Conservation (phyloP, 169 alveolate genomes). For the Plasmodium relictum region DNA sequence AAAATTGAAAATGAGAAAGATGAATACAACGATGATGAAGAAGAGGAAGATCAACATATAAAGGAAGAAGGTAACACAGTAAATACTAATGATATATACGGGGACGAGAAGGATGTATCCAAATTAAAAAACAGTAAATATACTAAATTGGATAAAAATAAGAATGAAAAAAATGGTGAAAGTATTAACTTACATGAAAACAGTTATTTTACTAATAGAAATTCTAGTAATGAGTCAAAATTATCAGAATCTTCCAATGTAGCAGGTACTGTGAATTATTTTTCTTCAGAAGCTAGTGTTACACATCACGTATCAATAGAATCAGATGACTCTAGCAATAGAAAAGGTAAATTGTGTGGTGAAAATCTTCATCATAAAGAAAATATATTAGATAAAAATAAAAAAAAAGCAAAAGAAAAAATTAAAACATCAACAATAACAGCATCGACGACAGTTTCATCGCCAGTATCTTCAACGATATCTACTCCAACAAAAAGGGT, state of each 20-base stretch:
- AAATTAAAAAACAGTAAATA: constrained; percentile 42
- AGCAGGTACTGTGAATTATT: background rate
- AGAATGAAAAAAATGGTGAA: background rate
- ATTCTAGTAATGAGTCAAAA: background rate
- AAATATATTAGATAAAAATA: background rate
- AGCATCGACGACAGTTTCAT: constrained; percentile 1
- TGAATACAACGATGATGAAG: constrained; percentile 83
- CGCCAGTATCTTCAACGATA: constrained; percentile 3
- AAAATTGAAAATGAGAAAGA: constrained; percentile 80
- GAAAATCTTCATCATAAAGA: background rate
- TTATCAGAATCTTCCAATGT: background rate
- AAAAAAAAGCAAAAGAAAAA: background rate
- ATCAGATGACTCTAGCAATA: background rate
- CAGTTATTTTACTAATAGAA: background rate
- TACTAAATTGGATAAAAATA: constrained; percentile 20
- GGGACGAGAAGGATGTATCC: constrained; percentile 29
- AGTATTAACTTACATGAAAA: background rate
- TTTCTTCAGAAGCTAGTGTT: constrained; percentile 14
- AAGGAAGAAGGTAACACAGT: constrained; percentile 75
- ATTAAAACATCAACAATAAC: background rate
- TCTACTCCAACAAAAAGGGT: constrained; percentile 37
- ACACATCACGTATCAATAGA: constrained; percentile 8
- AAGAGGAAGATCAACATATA: constrained; percentile 63
- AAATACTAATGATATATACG: background rate
- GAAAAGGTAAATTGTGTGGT: background rate